These are phyloP conservation scores for Zangia roseola DNA, from an alignment of 768 basidiomycete genomes.

Conservation along the genomic window DNA sequence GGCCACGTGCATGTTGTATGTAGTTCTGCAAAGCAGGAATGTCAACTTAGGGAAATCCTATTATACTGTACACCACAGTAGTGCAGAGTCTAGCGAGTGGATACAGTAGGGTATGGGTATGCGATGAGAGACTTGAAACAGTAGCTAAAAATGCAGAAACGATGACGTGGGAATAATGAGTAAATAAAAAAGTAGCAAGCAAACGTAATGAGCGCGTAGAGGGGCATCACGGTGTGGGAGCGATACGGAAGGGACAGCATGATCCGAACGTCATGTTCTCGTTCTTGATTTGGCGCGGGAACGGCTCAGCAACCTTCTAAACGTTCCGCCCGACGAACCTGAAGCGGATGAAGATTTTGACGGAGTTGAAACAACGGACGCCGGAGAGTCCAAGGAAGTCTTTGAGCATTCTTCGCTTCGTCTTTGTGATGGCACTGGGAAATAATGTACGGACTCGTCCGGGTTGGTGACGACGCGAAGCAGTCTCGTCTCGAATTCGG, in stretches of 20 bases:
- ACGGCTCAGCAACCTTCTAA: slow-evolving; percentile 21
- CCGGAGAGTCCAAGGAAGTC: slow-evolving; percentile 28
- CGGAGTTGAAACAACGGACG: slow-evolving; percentile 23
- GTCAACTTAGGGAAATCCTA: neutral
- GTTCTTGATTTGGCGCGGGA: slow-evolving; percentile 22
- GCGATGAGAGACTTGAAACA: neutral
- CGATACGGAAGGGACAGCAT: neutral
- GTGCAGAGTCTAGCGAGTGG: neutral
- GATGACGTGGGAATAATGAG: slow-evolving; percentile 16
- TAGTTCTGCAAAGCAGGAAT: neutral
- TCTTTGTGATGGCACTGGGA: slow-evolving; percentile 33
- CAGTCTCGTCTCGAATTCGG: slow-evolving; percentile 30
- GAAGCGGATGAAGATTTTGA: slow-evolving; percentile 18
- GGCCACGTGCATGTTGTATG: neutral
- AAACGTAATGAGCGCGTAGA: slow-evolving; percentile 7
- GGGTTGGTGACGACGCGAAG: slow-evolving; percentile 28
- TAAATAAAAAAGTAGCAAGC: slow-evolving; percentile 12
- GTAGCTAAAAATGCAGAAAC: neutral
- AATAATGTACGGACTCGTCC: slow-evolving; percentile 33
- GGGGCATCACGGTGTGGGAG: slow-evolving; percentile 5
- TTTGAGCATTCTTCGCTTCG: slow-evolving; percentile 28
- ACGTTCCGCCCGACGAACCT: slow-evolving; percentile 19
- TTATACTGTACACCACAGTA: slow-evolving; percentile 5
- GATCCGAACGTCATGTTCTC: slow-evolving; percentile 11
- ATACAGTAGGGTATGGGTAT: slow-evolving; percentile 20